A percentile compares a stretch with the other conserved stretches of the same genome.
Evolutionary conservation across 306 rosid genomes (phyloP).

Genomic region (Castanea mollissima): DNA sequence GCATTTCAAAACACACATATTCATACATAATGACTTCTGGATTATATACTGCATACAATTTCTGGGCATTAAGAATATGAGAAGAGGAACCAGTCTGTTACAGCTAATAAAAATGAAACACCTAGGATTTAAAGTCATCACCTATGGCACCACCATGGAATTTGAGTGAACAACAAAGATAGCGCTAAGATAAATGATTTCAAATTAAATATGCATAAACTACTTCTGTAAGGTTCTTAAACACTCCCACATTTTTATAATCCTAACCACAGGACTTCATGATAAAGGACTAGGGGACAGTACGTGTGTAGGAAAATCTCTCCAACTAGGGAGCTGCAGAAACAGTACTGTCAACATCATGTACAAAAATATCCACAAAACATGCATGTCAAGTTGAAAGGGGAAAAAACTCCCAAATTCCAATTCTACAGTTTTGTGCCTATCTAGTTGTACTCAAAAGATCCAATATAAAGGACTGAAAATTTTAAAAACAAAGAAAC

Average conservation of each 20-base stretch:
- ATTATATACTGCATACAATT: not conserved
- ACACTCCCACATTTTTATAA: not conserved
- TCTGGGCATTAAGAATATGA: not conserved
- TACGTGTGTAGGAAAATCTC: not conserved
- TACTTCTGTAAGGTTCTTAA: not conserved
- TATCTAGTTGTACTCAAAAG: not conserved
- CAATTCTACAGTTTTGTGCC: not conserved
- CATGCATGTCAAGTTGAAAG: not conserved
- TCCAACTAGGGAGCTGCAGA: not conserved
- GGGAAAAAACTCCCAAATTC: not conserved
- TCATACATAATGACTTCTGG: not conserved
- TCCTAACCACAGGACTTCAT: not conserved
- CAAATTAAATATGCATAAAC: not conserved
- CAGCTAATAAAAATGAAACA: slow-evolving; percentile 4
- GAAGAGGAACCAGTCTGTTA: not conserved
- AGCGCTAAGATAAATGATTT: not conserved
- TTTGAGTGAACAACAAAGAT: not conserved
- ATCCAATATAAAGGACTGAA: not conserved
- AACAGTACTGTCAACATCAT: not conserved
- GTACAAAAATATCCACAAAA: not conserved
- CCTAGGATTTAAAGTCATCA: not conserved
- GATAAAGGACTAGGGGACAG: not conserved
- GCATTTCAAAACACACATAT: not conserved
- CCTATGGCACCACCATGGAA: not conserved
- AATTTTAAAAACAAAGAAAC: slow-evolving; percentile 6